phyloP scores from a whole-genome alignment of 495 filamentous ascomycete species.

The Rhypophila decipiens region DNA sequence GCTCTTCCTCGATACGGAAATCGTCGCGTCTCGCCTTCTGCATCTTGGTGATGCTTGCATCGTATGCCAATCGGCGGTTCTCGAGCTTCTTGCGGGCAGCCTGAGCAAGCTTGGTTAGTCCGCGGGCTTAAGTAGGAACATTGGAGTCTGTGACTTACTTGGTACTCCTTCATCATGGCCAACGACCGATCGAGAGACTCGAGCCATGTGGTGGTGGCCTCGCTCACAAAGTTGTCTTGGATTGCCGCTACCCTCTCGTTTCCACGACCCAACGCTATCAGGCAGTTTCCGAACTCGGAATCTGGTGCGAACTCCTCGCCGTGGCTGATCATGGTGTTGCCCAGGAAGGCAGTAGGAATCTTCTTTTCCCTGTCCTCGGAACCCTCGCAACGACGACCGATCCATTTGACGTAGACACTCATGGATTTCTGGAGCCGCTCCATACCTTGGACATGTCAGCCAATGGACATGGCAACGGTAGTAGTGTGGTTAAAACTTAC shows the following conservation, averaged over 20 bases:
- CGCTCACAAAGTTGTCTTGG: conserved; percentile 76
- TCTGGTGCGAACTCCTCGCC: conserved; percentile 90
- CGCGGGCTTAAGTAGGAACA: neutral
- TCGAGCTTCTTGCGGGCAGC: conserved; percentile 92
- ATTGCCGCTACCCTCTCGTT: conserved; percentile 84
- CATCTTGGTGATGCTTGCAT: conserved; percentile 84
- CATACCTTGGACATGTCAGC: conserved; percentile 64
- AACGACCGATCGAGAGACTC: conserved; percentile 85
- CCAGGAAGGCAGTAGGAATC: conserved; percentile 73
- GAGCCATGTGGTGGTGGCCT: conserved; percentile 83
- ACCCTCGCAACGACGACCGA: conserved; percentile 78
- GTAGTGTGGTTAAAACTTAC: conserved; percentile 50
- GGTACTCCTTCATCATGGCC: conserved; percentile 96
- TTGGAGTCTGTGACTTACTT: conserved; percentile 38
- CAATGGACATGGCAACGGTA: too few relatives aligned
- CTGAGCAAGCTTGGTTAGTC: conserved; percentile 33
- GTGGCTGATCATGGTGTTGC: conserved; percentile 81
- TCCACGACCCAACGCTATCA: conserved; percentile 73
- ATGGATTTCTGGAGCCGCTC: conserved; percentile 88
- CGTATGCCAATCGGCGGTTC: conserved; percentile 81
- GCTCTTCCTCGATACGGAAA: conserved; percentile 87
- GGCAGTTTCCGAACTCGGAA: conserved; percentile 87
- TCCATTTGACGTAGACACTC: conserved; percentile 81
- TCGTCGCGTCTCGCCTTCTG: conserved; percentile 92
- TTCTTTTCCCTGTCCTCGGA: conserved; percentile 78